Conservation (phyloP, 106 monocot species). For the Alisma plantagoaquatica region DNA sequence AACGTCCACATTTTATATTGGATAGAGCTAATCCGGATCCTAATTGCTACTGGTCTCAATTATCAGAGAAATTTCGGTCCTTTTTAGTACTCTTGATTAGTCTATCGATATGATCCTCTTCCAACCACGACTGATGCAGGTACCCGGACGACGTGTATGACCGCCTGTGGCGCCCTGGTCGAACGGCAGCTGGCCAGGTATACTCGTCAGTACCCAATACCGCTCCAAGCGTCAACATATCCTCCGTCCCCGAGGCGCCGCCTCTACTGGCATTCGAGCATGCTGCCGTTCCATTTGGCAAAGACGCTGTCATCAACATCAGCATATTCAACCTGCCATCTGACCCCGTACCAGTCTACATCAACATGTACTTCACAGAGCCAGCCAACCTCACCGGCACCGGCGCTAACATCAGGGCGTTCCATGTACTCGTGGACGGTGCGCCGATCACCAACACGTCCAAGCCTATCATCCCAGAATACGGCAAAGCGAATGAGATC, state of each 20-base stretch:
- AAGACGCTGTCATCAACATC: not conserved
- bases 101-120: too few species aligned
- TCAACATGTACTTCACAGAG: constrained; percentile 7
- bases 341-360: not conserved
- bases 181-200: not conserved
- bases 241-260: not conserved
- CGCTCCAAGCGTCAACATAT: not conserved
- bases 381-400: too few species aligned
- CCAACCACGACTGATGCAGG: too few species aligned
- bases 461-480: not conserved
- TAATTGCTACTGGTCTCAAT: too few species aligned
- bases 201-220: not conserved
- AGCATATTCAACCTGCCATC: not conserved
- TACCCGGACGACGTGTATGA: constrained; percentile 2
- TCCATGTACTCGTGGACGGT: not conserved
- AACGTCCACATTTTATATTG: too few species aligned
- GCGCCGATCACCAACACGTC: not conserved
- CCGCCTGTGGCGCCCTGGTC: not conserved
- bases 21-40: too few species aligned
- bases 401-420: not conserved
- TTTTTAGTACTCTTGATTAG: too few species aligned
- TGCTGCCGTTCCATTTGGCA: not conserved
- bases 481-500: not conserved
- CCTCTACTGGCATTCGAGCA: not conserved
- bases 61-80: too few species aligned